Conservation (phyloP, 441 rosid genomes). For the Bruguiera hainesii region DNA sequence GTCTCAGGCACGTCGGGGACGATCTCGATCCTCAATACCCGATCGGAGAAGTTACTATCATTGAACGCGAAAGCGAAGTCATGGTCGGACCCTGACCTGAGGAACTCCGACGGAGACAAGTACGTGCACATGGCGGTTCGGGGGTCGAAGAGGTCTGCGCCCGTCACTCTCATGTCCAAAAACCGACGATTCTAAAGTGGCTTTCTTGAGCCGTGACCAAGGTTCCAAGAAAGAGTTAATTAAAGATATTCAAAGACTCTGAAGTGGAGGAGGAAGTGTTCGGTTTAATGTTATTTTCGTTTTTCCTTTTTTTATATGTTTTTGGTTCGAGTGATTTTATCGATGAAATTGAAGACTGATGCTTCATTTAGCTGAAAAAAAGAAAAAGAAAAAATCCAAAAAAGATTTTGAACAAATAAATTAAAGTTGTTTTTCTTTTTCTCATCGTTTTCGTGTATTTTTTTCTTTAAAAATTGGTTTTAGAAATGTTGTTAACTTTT, state of each 20-base stretch:
- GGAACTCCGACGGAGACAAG: slow-evolving; percentile 25
- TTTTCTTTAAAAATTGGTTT: too few relatives aligned
- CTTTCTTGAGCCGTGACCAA: neutral
- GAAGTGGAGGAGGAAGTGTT: neutral
- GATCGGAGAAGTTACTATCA: slow-evolving; percentile 90
- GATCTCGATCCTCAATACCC: slow-evolving; percentile 80
- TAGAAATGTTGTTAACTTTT: too few relatives aligned
- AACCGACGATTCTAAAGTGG: neutral
- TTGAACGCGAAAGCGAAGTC: slow-evolving; percentile 95
- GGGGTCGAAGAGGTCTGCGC: slow-evolving; percentile 47
- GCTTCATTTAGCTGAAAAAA: too few relatives aligned
- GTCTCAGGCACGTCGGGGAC: slow-evolving; percentile 52
- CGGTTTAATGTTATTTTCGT: neutral
- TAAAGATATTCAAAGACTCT: too few relatives aligned
- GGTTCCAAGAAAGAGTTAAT: neutral
- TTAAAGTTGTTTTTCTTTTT: too few relatives aligned
- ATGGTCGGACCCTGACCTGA: slow-evolving; percentile 43
- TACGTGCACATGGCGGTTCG: slow-evolving; percentile 48
- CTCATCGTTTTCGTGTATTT: too few relatives aligned
- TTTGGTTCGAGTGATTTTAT: too few relatives aligned
- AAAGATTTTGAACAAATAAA: too few relatives aligned
- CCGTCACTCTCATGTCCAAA: slow-evolving; percentile 32
- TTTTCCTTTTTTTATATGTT: too few relatives aligned
- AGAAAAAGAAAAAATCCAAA: too few relatives aligned
- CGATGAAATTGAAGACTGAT: too few relatives aligned